Evolutionary conservation across 2,329 filamentous ascomycete species (phyloP).

Genomic region (Ceratocystis papillata): DNA sequence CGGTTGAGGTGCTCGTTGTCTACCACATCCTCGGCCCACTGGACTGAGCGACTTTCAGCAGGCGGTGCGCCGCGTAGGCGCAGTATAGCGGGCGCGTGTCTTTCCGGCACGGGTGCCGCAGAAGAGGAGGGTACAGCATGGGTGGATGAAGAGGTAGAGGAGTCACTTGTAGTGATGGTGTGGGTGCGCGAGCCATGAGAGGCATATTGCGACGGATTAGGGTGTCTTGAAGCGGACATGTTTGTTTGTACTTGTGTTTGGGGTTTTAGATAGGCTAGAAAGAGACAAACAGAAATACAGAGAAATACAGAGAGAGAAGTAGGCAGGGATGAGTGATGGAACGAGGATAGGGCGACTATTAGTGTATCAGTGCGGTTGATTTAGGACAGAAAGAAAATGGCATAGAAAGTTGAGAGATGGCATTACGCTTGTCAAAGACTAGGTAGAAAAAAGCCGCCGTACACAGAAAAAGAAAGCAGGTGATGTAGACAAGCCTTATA

Average conservation of each 20-base stretch:
- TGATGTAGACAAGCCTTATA: background rate
- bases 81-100: conserved; percentile 32
- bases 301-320: background rate
- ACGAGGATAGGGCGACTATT: background rate
- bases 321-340: background rate
- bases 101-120: background rate
- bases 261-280: no score
- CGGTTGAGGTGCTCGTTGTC: conserved; percentile 92
- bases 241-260: background rate
- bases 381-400: background rate
- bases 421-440: background rate
- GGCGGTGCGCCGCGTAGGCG: conserved; percentile 43
- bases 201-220: conserved; percentile 3
- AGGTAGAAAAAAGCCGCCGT: background rate
- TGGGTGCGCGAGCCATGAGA: conserved; percentile 11
- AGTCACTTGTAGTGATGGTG: conserved; percentile 9
- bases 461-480: background rate
- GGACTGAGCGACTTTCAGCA: conserved; percentile 52
- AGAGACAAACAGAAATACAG: background rate
- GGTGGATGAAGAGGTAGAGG: background rate
- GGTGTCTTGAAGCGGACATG: conserved; percentile 14
- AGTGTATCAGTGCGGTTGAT: background rate
- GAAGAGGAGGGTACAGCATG: conserved; percentile 6
- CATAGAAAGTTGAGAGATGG: background rate
- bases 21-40: conserved; percentile 86